Conservation (phyloP, 176 grass and related monocot genomes). For the Carex parvula region DNA sequence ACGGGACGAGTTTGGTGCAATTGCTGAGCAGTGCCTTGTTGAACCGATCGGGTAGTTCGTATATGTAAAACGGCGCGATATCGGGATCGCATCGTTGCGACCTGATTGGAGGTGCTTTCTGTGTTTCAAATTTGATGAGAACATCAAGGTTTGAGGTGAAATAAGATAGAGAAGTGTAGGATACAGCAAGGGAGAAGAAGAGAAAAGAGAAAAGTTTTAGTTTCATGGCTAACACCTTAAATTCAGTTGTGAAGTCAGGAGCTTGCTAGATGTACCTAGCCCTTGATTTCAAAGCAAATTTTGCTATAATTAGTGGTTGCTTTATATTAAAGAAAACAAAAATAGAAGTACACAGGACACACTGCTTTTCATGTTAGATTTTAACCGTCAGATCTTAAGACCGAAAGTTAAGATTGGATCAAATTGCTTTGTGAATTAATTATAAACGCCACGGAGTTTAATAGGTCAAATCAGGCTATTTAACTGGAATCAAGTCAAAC, state of each 20-base stretch:
- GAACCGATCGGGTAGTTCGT: conserved; percentile 31
- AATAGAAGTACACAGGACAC: not conserved
- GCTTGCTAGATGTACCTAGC: not conserved
- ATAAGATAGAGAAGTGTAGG: not conserved
- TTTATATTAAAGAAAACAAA: not conserved
- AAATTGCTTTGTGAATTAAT: not conserved
- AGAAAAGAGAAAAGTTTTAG: not conserved
- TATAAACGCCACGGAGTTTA: not conserved
- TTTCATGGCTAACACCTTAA: not conserved
- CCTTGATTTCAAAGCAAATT: not conserved
- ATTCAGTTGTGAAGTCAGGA: not conserved
- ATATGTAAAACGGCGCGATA: conserved; percentile 25
- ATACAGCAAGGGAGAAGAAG: not conserved
- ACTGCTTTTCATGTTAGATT: not conserved
- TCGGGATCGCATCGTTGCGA: not conserved
- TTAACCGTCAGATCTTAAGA: not conserved
- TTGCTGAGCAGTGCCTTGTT: not conserved
- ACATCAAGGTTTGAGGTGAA: conserved; percentile 11
- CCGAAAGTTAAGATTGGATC: not conserved
- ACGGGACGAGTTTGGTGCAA: not conserved
- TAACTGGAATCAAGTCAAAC: not conserved
- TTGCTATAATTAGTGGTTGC: not conserved
- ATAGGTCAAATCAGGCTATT: not conserved
- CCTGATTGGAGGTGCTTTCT: not conserved
- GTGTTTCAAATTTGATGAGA: not conserved